A percentile compares a stretch with the other conserved stretches of the same genome.
These are phyloP conservation scores for Toxicodendron radicans DNA, from an alignment of 345 rosid species.

Conservation along the genomic window DNA sequence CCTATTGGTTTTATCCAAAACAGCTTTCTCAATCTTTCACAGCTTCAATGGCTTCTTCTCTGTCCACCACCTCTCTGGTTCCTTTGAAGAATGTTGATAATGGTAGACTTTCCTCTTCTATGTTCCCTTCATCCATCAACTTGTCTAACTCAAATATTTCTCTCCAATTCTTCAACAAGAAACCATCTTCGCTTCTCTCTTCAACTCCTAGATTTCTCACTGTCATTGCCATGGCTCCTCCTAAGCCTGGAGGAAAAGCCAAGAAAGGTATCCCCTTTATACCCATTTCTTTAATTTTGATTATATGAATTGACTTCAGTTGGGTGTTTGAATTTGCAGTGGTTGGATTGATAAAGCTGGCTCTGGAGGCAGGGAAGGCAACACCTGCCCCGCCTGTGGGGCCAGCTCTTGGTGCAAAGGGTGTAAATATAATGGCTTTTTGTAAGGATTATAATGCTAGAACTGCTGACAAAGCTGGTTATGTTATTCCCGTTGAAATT, in stretches of 20 bases:
- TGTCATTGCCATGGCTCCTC: conserved; percentile 93
- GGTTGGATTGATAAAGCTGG: conserved; percentile 75
- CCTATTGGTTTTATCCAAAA: conserved; percentile 25
- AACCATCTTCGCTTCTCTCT: conserved; percentile 45
- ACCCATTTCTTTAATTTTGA: background rate
- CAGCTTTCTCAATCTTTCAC: background rate
- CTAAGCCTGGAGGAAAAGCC: conserved; percentile 80
- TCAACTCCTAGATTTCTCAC: conserved; percentile 61
- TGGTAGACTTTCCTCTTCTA: conserved; percentile 40
- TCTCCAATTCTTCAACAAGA: conserved; percentile 45
- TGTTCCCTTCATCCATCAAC: conserved; percentile 35
- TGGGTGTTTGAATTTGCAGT: conserved; percentile 38
- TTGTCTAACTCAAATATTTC: conserved; percentile 50
- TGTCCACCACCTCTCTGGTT: conserved; percentile 38
- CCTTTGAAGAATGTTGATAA: conserved; percentile 20
- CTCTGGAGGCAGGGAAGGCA: conserved; percentile 94
- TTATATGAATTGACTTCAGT: background rate
- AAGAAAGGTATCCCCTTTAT: conserved; percentile 61
- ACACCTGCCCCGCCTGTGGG: conserved; percentile 97
- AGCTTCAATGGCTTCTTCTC: conserved; percentile 56
- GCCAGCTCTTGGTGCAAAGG: conserved; percentile 89
- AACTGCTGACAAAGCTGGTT: conserved; percentile 96
- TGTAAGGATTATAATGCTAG: conserved; percentile 97
- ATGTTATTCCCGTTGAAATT: conserved; percentile 91
- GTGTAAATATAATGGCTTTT: conserved; percentile 87